phyloP scores from a whole-genome alignment of 176 grass and related monocot species.

The Oryza glaberrima region DNA sequence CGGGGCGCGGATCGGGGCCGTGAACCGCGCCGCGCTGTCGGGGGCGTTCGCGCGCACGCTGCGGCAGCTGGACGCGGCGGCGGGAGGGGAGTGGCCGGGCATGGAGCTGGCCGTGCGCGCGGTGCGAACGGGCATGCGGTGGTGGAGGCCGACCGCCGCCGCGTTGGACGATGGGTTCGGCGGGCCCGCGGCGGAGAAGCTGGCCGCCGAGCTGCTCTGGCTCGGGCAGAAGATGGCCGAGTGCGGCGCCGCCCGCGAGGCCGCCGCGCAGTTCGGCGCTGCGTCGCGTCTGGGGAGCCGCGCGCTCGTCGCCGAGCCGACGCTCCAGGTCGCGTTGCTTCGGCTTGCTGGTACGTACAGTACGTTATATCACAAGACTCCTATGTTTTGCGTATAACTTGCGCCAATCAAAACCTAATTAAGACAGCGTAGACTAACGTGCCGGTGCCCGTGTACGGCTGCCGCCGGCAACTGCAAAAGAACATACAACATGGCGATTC shows the following conservation, averaged over 20 bases:
- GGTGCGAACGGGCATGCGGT: conserved; percentile 48
- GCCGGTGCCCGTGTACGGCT: neutral
- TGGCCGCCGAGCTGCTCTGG: conserved; percentile 81
- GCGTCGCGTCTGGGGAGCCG: conserved; percentile 51
- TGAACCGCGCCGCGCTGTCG: conserved; percentile 54
- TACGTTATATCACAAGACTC: neutral
- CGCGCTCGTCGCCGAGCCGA: conserved; percentile 59
- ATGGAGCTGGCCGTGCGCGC: conserved; percentile 49
- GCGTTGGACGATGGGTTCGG: conserved; percentile 41
- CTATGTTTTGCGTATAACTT: neutral
- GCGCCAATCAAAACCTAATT: neutral
- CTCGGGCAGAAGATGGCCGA: conserved; percentile 78
- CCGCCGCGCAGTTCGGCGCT: conserved; percentile 54
- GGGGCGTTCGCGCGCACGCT: conserved; percentile 63
- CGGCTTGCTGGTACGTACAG: conserved; percentile 61
- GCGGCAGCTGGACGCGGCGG: conserved; percentile 55
- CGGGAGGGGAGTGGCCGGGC: conserved; percentile 27
- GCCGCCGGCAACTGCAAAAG: neutral
- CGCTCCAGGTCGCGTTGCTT: conserved; percentile 73
- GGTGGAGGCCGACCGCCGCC: conserved; percentile 42
- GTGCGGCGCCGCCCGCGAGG: conserved; percentile 55
- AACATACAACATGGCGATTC: neutral
- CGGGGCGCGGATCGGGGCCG: conserved; percentile 18
- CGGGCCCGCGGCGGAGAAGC: conserved; percentile 62
- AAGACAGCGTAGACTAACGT: neutral